Base-by-base conservation (phyloP, 352 stramenopile genomes). In the Globisporangium polare region DNA sequence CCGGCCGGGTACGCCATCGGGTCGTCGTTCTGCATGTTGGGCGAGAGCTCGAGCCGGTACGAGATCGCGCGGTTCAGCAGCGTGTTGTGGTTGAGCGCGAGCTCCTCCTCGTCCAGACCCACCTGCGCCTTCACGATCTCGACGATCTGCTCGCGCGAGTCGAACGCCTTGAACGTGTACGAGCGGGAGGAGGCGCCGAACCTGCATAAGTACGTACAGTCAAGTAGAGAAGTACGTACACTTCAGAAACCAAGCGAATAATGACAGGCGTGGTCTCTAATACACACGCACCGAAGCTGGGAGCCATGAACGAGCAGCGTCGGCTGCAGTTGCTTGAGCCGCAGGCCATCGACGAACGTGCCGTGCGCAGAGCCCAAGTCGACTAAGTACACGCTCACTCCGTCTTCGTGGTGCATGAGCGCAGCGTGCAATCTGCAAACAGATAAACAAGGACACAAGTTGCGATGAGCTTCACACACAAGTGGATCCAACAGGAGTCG, bases 91-190 rank as follows among this genome's bases (percentile, higher is more conserved):
- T 93, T 82, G 29, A 95, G 53, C 22, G 82, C 60, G 29, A 78
- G 57, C 58, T 93, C 83, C 9, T 89, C 80, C 13, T 46, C 63
- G 17, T 83, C 76, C 3, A 94, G 63, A 3, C 78, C 77, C 41
- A 80, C 70, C 20, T 78, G 75, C 37, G 68, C 73, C 13, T 69
- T 67, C 51, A 94, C 64, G 49, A 83, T 76, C 43, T 85, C 73
- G 5, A 70, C 66, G 68, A 94, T 94, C 63, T 90, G 76, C 50
- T 89, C 83, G 1, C 77, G 69, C 13, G 85, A 92, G 22, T 92
- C 80, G 60, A 91, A 94, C 27, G 80, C 67, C 59, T 92, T 92
- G 66, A 92, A 94, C n/a, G 77, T 80, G 58, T 94, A 94, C 1
- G 78, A 82, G 4, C 85, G 77, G 8, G 85, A 94, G 24, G 85